Base-by-base conservation (phyloP, 192 early-diverging fungal genomes). In the Kickxella alabastrina region DNA sequence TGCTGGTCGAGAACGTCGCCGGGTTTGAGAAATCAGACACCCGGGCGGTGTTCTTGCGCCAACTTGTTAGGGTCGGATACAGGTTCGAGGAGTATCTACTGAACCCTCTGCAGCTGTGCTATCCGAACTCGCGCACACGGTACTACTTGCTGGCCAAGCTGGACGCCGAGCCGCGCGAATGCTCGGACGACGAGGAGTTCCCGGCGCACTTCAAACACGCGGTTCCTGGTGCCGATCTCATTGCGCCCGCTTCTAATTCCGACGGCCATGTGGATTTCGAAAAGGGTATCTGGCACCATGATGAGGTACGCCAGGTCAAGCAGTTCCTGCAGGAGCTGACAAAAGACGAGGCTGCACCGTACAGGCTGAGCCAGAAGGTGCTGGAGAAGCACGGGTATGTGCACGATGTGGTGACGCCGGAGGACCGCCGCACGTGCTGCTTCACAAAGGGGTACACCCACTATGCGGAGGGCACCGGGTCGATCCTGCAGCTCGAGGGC, bases 391-490 rank as follows among this genome's bases (percentile, higher is more conserved):
- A 58, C 28, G 57, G 52, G 10, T 71, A 77, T 66, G 73, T 73
- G 10, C 54, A 61, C 35, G 87, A 89, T 65, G 83, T 89, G 17
- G 84, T 91, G 15, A 85, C 83, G 36, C 73, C 80, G 1, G 59
- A 69, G 15, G 77, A 73, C 14, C 72, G 57, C 32, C 66, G 84
- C 27, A 84, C 86, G 17, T 89, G 86, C 52, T 91, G 89, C 59
- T 91, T 91, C 54, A 91, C 89, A 13, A 91, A 91, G 68, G 84
- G 85, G 10, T 91, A 89, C 59, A 80, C 79, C 40, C 85, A 87
- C 47, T 73, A 66, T 48, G 75, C 75, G 8, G 70, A 77, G n/a
- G 74, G 69, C 34, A 77, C 69, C 0, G 67, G 62, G 6, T 63
- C 67, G 10, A 55, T 60, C 24, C 40, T 68, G 27, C 55, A 65